These are phyloP conservation scores for Lentinula raphanica DNA, from an alignment of 768 basidiomycete genomes.

Conservation along the genomic window DNA sequence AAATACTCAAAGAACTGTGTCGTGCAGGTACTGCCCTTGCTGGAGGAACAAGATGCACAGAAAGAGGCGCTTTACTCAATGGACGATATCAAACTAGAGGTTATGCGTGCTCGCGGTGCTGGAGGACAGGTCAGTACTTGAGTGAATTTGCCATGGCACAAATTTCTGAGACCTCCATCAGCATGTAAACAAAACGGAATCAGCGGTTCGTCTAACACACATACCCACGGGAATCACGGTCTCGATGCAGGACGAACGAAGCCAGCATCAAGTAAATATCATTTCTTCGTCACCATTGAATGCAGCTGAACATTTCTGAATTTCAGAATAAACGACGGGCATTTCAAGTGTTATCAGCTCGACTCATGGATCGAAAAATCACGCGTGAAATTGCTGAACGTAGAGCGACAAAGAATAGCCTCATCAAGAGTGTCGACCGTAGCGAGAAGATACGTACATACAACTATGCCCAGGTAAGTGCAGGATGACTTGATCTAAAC, in stretches of 20 bases:
- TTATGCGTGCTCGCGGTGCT: slow-evolving; percentile 95
- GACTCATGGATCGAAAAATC: slow-evolving; percentile 79
- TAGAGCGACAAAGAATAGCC: slow-evolving; percentile 61
- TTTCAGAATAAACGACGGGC: slow-evolving; percentile 88
- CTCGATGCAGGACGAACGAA: slow-evolving; percentile 97
- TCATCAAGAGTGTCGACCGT: slow-evolving; percentile 79
- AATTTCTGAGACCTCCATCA: slow-evolving; percentile 22
- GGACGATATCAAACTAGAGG: slow-evolving; percentile 86
- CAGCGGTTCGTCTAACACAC: slow-evolving; percentile 92
- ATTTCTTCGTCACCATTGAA: not conserved
- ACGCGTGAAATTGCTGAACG: slow-evolving; percentile 63
- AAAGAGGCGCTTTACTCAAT: slow-evolving; percentile 69
- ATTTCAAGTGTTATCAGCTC: slow-evolving; percentile 82
- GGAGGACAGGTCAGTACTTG: slow-evolving; percentile 74
- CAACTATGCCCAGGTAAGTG: slow-evolving; percentile 76
- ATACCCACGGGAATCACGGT: slow-evolving; percentile 86
- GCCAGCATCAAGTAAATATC: slow-evolving; percentile 76
- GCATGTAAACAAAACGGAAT: slow-evolving; percentile 99
- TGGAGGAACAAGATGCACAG: slow-evolving; percentile 56
- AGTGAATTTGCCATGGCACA: not conserved
- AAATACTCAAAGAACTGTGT: not conserved
- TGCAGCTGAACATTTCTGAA: not conserved
- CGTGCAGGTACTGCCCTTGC: slow-evolving; percentile 77
- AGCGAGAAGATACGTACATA: slow-evolving; percentile 97
- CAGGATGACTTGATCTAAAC: not conserved